Conservation (phyloP, 176 grass and related monocot genomes). For the Aegilops speltoides region DNA sequence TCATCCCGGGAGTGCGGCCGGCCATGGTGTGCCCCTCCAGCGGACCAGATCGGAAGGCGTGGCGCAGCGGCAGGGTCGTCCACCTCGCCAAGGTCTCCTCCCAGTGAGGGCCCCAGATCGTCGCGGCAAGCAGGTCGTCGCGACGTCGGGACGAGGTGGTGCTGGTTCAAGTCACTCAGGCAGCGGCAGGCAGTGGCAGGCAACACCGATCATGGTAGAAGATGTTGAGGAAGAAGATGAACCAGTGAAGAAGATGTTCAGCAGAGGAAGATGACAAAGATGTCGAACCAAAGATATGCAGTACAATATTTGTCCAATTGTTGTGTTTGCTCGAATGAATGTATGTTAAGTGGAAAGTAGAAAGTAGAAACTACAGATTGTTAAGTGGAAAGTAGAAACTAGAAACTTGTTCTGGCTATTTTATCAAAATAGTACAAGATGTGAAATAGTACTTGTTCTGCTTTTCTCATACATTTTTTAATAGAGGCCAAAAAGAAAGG, state of each 20-base stretch:
- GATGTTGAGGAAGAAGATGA: background rate
- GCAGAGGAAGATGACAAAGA: background rate
- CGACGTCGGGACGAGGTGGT: background rate
- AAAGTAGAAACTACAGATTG: background rate
- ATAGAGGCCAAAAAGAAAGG: no score
- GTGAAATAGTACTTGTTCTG: background rate
- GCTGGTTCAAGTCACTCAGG: background rate
- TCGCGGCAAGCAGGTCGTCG: background rate
- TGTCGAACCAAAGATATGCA: background rate
- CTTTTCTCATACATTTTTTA: background rate
- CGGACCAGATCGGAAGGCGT: background rate
- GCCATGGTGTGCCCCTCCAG: background rate
- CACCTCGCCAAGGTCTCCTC: background rate
- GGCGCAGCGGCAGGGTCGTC: background rate
- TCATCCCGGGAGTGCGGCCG: no score
- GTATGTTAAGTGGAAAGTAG: background rate
- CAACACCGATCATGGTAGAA: background rate
- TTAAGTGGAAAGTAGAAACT: no score
- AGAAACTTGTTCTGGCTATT: no score
- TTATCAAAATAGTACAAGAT: no score
- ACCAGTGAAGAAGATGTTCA: background rate
- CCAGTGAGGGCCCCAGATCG: background rate
- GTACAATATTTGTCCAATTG: background rate
- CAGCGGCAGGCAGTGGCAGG: background rate
- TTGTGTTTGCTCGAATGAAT: background rate